These are phyloP conservation scores for Ailanthus altissimus DNA, from an alignment of 345 rosid species.

Conservation along the genomic window DNA sequence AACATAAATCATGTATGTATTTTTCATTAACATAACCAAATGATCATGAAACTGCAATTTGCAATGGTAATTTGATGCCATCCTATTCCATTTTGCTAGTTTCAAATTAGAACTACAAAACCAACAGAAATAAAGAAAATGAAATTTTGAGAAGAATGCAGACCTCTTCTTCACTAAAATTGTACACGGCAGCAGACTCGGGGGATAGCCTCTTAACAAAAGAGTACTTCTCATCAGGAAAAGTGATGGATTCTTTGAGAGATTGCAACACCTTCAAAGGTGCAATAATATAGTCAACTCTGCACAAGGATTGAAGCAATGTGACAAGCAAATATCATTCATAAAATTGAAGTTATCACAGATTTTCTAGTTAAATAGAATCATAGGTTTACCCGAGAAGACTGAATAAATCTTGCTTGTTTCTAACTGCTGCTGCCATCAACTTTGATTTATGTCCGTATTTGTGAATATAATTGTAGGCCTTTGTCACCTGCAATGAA, in stretches of 20 bases:
- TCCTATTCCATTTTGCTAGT: neutral
- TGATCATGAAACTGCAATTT: neutral
- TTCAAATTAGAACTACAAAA: neutral
- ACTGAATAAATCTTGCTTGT: conserved; percentile 94
- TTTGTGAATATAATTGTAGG: conserved; percentile 91
- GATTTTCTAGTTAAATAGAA: neutral
- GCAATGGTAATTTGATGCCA: neutral
- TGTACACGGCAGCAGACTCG: conserved; percentile 64
- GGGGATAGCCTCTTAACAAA: conserved; percentile 69
- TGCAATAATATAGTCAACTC: conserved; percentile 92
- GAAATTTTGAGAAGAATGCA: conserved; percentile 19
- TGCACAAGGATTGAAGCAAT: conserved; percentile 34
- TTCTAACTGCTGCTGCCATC: conserved; percentile 98
- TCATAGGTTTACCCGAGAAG: conserved; percentile 66
- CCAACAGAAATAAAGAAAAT: neutral
- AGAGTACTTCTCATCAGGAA: conserved; percentile 82
- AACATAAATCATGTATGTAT: neutral
- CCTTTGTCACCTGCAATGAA: conserved; percentile 54
- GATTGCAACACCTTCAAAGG: conserved; percentile 89
- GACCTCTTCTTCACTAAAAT: conserved; percentile 83
- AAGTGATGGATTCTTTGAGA: conserved; percentile 68
- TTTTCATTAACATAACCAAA: neutral
- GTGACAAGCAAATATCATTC: conserved; percentile 5
- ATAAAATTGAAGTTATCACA: conserved; percentile 10
- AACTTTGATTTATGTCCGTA: conserved; percentile 87